Evolutionary conservation across 2,329 filamentous ascomycete genomes (phyloP).

Genomic region (Fusarium buxicola): DNA sequence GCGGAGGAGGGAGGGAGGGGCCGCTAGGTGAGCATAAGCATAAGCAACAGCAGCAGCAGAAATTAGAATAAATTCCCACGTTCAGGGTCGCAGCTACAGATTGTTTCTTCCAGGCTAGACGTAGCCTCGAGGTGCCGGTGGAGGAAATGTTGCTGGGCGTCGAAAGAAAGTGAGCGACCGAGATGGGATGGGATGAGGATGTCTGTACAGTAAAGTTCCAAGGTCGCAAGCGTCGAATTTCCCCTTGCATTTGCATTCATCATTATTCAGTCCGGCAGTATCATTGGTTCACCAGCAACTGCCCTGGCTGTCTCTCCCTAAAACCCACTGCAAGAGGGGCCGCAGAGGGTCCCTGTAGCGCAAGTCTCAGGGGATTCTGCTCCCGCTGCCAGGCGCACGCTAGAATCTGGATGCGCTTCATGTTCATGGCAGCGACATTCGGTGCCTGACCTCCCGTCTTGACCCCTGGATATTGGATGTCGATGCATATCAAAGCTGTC

Average conservation of each 20-base stretch:
- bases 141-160: constrained; percentile 28
- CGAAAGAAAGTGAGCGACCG: constrained; percentile 31
- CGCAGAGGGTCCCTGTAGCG: constrained; percentile 22
- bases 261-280: not conserved
- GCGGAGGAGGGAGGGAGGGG: constrained; percentile 25
- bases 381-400: constrained; percentile 20
- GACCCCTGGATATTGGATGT: not conserved
- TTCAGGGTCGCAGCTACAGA: constrained; percentile 26
- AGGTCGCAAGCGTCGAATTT: constrained; percentile 34
- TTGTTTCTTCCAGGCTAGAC: constrained; percentile 15
- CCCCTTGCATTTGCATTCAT: constrained; percentile 9
- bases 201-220: no score
- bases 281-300: constrained; percentile 17
- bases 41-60: constrained; percentile 19
- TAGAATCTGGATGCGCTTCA: constrained; percentile 5
- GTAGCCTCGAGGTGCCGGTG: constrained; percentile 27
- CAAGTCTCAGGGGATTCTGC: constrained; percentile 21
- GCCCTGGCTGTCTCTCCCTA: constrained; percentile 20
- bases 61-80: constrained; percentile 19
- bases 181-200: constrained; percentile 37
- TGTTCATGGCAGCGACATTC: not conserved
- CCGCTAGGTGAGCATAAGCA: constrained; percentile 13
- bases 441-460: constrained; percentile 20
- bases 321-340: constrained; percentile 27
- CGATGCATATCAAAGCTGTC: constrained; percentile 29